Conservation (phyloP, 768 basidiomycete species). For the Boletellus emodensis region DNA sequence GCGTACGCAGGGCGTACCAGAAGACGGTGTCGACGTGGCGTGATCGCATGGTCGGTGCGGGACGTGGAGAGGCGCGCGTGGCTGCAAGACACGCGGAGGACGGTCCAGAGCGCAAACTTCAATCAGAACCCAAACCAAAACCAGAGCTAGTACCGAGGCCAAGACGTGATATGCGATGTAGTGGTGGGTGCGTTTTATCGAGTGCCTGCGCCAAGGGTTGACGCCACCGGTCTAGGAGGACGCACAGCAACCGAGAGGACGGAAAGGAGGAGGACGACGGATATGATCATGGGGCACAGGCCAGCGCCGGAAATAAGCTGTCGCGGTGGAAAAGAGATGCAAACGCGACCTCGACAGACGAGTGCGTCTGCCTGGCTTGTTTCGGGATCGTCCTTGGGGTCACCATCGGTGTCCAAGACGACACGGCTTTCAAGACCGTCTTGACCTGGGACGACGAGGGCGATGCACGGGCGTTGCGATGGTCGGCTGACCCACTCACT, state of each 20-base stretch:
- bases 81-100: neutral
- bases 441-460: conserved; percentile 12
- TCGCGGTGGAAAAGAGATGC: neutral
- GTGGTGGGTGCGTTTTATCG: neutral
- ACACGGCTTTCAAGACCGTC: neutral
- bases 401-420: conserved; percentile 2
- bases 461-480: conserved; percentile 4
- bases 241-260: neutral
- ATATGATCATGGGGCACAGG: neutral
- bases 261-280: neutral
- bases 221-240: conserved; percentile 9
- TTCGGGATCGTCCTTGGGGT: too few relatives aligned
- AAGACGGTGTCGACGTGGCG: conserved; percentile 11
- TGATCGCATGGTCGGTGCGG: conserved; percentile 2
- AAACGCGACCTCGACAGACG: neutral
- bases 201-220: conserved; percentile 8
- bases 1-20: neutral
- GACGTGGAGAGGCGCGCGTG: neutral
- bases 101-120: too few relatives aligned
- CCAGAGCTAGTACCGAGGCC: neutral
- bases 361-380: neutral
- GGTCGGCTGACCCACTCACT: neutral
- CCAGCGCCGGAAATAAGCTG: neutral
- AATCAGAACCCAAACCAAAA: neutral
- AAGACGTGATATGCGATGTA: neutral